Evolutionary conservation across 148 eudicot species (phyloP).

Genomic region (Drosera capensis): DNA sequence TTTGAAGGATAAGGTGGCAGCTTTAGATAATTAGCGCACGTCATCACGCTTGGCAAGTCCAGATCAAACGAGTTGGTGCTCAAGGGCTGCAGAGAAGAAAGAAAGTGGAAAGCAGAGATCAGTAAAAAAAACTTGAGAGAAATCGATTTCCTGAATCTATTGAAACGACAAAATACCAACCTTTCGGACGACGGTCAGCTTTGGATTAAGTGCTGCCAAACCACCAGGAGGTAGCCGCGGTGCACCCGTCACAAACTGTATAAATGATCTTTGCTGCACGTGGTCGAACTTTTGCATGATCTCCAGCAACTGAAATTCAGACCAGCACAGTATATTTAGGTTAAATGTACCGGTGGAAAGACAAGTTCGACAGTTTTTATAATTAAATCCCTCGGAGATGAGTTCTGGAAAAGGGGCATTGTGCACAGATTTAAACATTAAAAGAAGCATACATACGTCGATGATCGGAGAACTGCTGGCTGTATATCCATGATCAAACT

Average conservation of each 20-base stretch:
- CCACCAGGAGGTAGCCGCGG: slow-evolving; percentile 93
- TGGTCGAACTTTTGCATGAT: slow-evolving; percentile 58
- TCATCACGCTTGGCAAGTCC: slow-evolving; percentile 96
- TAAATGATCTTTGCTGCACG: slow-evolving; percentile 67
- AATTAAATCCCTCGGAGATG: too few species aligned
- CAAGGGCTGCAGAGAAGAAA: slow-evolving; percentile 31
- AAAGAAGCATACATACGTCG: slow-evolving; percentile 28
- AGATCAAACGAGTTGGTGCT: slow-evolving; percentile 37
- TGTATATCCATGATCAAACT: slow-evolving; percentile 92
- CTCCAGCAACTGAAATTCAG: slow-evolving; percentile 57
- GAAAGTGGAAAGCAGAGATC: too few species aligned
- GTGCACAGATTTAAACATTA: too few species aligned
- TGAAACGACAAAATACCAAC: slow-evolving; percentile 18
- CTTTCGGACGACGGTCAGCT: slow-evolving; percentile 91
- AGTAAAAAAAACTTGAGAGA: neutral
- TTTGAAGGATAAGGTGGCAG: slow-evolving; percentile 87
- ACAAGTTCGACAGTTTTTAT: neutral
- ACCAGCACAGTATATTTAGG: too few species aligned
- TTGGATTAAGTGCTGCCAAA: slow-evolving; percentile 82
- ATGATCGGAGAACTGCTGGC: slow-evolving; percentile 72
- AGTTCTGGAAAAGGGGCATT: too few species aligned
- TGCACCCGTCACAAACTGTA: slow-evolving; percentile 92
- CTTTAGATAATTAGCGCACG: slow-evolving; percentile 93
- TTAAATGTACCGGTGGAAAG: neutral
- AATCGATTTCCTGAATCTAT: neutral